Base-by-base conservation (phyloP, 2,329 filamentous ascomycete genomes). In the Corinectria fuckeliana region DNA sequence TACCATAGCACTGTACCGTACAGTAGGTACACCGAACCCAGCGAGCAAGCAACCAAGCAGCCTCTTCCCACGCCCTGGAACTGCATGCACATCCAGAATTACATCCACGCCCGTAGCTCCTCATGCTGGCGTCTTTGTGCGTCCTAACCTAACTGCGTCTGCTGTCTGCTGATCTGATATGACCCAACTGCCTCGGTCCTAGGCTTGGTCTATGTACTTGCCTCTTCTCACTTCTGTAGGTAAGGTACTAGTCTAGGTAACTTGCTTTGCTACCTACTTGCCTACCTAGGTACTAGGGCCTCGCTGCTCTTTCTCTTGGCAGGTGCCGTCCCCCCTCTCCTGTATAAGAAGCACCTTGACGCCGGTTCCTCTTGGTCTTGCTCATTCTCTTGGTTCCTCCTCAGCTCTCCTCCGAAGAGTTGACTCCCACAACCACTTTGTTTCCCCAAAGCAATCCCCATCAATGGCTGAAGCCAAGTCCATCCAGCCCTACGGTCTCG, bases 401-500 rank as follows among this genome's bases (percentile, higher is more conserved):
- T 59, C 68, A 69, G 66, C 60, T 68, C 57, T 65, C 42, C 66
- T 58, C 20, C 47, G 56, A 65, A 66, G 65, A 69, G 60, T 67
- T 70, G 39, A 62, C 38, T 23, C 41, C 44, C 53, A 66, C 38
- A 36, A 58, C 39, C 53, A 36, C 49, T n/a, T 49, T 44, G 26
- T 42, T 34, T 30, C 49, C 55, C 56, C 50, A 56, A 25, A 47
- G 34, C 62, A 58, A 20, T 49, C 55, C 50, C 51, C 50, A 56
- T 67, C 65, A 68, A 77, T 77, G 74, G 65, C 77, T 58, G 77
- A 81, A 61, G 76, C 78, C 58, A 79, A 83, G 71, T 86, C 81
- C 69, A 87, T 91, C 71, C 85, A 83, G 68, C 80, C 88, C 7
- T 91, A 84, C 71, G 89, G 89, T 67, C 74, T 78, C 51, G 88